Percentiles rank a stretch among this genome's conserved stretches.
Conservation (phyloP, 2,329 filamentous ascomycete species). For the Metarhizium guizhouense region DNA sequence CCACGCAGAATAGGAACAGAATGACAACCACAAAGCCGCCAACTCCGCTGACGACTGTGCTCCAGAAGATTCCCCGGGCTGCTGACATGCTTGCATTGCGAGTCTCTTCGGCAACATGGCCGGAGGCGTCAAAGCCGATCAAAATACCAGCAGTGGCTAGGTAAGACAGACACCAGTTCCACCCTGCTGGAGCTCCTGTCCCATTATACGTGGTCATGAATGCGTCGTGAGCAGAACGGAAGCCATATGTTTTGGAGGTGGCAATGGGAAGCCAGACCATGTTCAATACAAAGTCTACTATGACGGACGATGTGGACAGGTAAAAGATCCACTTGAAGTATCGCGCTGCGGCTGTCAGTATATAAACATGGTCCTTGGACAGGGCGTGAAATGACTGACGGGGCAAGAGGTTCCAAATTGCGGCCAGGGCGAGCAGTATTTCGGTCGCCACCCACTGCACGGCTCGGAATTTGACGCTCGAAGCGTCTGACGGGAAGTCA, state of each 20-base stretch:
- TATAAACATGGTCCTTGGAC: too few species aligned
- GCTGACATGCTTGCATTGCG: slow-evolving; percentile 48
- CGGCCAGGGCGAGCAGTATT: too few species aligned
- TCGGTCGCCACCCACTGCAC: too few species aligned
- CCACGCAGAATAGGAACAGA: too few species aligned
- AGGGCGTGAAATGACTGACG: too few species aligned
- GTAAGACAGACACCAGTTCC: slow-evolving; percentile 57
- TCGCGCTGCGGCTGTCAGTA: too few species aligned
- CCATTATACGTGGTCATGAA: slow-evolving; percentile 54
- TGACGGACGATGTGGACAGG: slow-evolving; percentile 27
- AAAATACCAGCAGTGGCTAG: slow-evolving; percentile 51
- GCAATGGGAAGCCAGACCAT: slow-evolving; percentile 53
- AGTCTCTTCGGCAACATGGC: slow-evolving; percentile 53
- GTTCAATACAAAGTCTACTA: slow-evolving; percentile 51
- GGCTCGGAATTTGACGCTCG: too few species aligned
- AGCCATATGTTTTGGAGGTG: slow-evolving; percentile 44
- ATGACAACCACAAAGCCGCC: slow-evolving; percentile 43
- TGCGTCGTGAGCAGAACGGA: slow-evolving; percentile 48
- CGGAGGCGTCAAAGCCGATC: slow-evolving; percentile 53
- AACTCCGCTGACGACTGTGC: slow-evolving; percentile 45
- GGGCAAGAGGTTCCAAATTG: too few species aligned
- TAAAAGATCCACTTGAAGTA: too few species aligned
- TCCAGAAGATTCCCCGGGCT: slow-evolving; percentile 51
- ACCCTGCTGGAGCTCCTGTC: slow-evolving; percentile 43
- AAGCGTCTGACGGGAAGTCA: too few species aligned